Base-by-base conservation (phyloP, 176 grass and related monocot species). In the Typha latifolia region DNA sequence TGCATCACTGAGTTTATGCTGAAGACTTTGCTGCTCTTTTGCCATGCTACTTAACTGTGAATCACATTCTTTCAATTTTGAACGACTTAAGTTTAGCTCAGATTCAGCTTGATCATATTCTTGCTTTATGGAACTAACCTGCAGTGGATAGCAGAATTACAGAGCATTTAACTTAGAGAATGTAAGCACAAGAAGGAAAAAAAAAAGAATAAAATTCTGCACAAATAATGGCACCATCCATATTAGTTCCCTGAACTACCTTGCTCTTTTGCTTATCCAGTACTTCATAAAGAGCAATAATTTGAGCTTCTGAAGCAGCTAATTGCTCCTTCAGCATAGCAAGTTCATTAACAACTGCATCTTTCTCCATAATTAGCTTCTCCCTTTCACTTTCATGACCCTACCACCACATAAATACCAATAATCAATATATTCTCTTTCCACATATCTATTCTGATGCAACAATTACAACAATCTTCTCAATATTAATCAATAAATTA, bases 301-400 rank as follows among this genome's bases (percentile, higher is more conserved):
- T 90, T 72, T 90, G 94, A 83, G 83, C 61, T 72, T 84, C 79
- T 62, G 75, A 87, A 90, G 85, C 37, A 67, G 72, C 12, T 34
- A 99, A 32, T 63, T 99, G 94, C 62, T 87, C 86, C 77, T 99
- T 81, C 37, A 99, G 75, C 49, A 69, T 64, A 66, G 79, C 77
- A 90, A 99, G 89, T 49, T 99, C 94, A 66, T 80, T 82, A 78
- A 70, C 43, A 24, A 93, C 81, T 62, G 89, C 83, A 76, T 99
- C 94, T 82, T 93, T 93, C 81, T 99, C 94, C 94, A 99, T 93
- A 66, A 93, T 87, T 21, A 93, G 67, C 47, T 83, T 99, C 67
- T 93, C 94, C 63, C 70, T 87, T 71, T 87, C 83, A 69, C 70
- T 87, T 86, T 93, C 86, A 87, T 99, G 73, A 67, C 64, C 80